Evolutionary conservation across 225 moss, liverwort and hornwort genomes (phyloP), one percentile per base, ranked within the genome.

Genomic region (Pseudisothecium myosuroides): DNA sequence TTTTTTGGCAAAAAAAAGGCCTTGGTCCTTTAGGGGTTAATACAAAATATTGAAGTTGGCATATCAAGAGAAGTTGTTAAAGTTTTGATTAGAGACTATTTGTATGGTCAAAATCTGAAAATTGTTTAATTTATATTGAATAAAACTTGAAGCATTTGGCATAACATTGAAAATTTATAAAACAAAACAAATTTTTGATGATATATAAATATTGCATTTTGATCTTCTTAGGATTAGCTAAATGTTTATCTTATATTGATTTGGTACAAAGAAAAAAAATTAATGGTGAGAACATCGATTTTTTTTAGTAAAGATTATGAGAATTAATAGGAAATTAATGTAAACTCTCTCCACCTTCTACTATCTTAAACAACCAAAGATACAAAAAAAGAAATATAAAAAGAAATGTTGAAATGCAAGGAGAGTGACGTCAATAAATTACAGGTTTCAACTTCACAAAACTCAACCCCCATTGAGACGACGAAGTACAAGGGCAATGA

Each of bases 161-260:
- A 41, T 26, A 41, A 15, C 1, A 28, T 74, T 27, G 29, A 47
- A 29, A 29, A 47, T 74, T 47, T 18, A 29, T 29, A 5, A 74
- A 28, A 26, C n/a, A 15, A 24, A 71, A 5, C 0, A 15, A 41
- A 41, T 9, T 16, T 0, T 26, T 2, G 1, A 71, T 41, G 7
- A 27, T 41, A 43, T 71, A 29, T 24, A 4, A 19, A 18, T n/a
- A n/a, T n/a, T n/a, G n/a, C n/a, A 74, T 47, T 71, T 31, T 18
- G 4, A 6, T 29, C 6, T 45, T 28, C n/a, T 47, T 29, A 18
- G 5, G 11, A 45, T 73, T 45, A 17, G 28, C 28, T 17, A 45
- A 16, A 5, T 52, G 5, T 17, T 74, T 29, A 45, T 74, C 1
- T 18, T 47, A 47, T 7, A 31, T 74, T 31, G 19, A 31, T 47